Evolutionary conservation across 2,329 filamentous ascomycete genomes (phyloP).

Genomic region (Pyricularia grisea): DNA sequence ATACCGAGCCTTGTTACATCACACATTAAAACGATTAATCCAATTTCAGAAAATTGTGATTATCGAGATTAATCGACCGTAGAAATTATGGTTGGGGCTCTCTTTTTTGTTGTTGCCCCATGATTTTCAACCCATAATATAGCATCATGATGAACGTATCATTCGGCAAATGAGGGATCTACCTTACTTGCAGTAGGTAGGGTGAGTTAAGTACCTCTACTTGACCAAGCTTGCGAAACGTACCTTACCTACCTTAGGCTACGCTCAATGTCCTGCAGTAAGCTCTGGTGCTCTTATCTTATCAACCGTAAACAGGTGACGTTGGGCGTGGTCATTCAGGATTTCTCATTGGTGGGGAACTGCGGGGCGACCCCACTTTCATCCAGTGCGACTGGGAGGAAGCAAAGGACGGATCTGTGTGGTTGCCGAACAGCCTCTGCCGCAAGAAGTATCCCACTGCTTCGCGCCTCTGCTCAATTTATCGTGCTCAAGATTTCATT

Average conservation of each 20-base stretch:
- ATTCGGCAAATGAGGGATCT: no score
- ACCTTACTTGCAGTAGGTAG: no score
- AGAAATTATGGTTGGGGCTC: no score
- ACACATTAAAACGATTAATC: background rate
- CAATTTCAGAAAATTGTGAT: background rate
- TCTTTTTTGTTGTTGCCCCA: no score
- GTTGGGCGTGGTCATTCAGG: background rate
- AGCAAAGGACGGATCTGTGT: background rate
- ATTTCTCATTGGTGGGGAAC: background rate
- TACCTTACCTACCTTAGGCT: background rate
- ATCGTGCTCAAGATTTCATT: background rate
- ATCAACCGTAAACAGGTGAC: background rate
- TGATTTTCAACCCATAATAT: no score
- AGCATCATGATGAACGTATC: no score
- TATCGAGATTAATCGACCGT: background rate
- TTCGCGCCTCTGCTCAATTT: background rate
- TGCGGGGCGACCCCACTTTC: background rate
- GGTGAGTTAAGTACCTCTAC: no score
- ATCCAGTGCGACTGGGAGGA: background rate
- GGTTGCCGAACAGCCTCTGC: background rate
- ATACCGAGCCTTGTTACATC: background rate
- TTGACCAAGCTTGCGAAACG: no score
- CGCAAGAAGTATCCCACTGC: background rate
- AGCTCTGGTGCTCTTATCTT: background rate
- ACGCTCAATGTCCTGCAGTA: background rate